Percentiles rank a stretch among this genome's conserved stretches.
phyloP scores from a whole-genome alignment of 73 alveolate species.

The Paramecium sexaurelia region DNA sequence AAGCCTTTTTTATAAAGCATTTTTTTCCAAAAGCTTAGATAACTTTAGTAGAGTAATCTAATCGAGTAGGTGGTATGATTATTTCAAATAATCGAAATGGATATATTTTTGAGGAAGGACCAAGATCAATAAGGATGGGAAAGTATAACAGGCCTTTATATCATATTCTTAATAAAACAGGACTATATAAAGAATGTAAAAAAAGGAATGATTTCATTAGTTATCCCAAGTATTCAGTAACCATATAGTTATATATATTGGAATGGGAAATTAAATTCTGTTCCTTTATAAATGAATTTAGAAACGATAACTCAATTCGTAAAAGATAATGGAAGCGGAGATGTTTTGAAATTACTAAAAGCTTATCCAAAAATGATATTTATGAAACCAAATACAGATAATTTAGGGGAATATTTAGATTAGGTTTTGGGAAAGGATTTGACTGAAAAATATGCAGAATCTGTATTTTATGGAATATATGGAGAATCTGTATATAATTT shows the following conservation, averaged over 20 bases:
- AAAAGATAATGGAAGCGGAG: not conserved
- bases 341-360: not conserved
- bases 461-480: conserved; percentile 35
- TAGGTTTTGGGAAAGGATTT: not conserved
- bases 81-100: not conserved
- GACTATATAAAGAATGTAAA: not conserved
- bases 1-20: not conserved
- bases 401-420: conserved; percentile 1
- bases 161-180: not conserved
- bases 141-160: not conserved
- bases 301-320: not conserved
- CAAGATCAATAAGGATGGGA: conserved; percentile 39
- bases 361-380: not conserved
- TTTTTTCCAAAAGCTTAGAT: not conserved
- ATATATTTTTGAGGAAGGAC: conserved; percentile 39
- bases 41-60: not conserved
- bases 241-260: conserved; percentile 27
- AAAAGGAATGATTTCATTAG: not conserved
- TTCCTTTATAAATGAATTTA: conserved; percentile 22
- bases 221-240: not conserved
- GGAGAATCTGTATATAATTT: conserved; percentile 20
- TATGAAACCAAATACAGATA: not conserved
- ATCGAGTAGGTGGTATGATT: conserved; percentile 53
- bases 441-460: conserved; percentile 17
- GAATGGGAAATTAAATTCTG: conserved; percentile 15